phyloP scores from a whole-genome alignment of 805 yeast genomes.

The Candida pseudoglaebosa region DNA sequence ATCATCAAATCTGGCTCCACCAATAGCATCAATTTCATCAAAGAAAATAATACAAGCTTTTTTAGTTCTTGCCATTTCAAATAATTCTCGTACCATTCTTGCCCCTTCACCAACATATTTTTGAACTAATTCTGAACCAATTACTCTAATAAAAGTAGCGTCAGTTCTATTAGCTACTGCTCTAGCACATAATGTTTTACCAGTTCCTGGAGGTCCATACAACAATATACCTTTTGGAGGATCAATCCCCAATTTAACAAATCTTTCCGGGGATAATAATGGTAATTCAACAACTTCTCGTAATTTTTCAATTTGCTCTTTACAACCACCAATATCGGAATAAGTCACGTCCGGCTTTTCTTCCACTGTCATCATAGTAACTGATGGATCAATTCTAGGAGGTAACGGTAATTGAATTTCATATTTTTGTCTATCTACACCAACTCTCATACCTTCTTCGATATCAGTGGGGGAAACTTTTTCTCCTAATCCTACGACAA shows the following conservation, averaged over 20 bases:
- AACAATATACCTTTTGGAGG: constrained; percentile 97
- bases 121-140: constrained; percentile 97
- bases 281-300: constrained; percentile 97
- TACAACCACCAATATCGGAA: constrained; percentile 97
- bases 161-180: constrained; percentile 99
- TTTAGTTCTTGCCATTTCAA: constrained; percentile 98
- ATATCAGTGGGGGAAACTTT: constrained; percentile 97
- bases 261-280: constrained; percentile 89
- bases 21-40: constrained; percentile 98
- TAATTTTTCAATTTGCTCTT: constrained; percentile 94
- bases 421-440: constrained; percentile 95
- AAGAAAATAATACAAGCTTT: constrained; percentile 97
- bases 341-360: constrained; percentile 99
- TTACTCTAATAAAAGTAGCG: constrained; percentile 96
- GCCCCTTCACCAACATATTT: constrained; percentile 99
- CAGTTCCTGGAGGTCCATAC: constrained; percentile 99
- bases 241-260: constrained; percentile 94
- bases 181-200: constrained; percentile 96
- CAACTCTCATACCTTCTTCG: constrained; percentile 99
- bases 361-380: constrained; percentile 99
- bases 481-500: constrained; percentile 94
- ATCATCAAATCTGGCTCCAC: constrained; percentile 99
- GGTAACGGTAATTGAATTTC: constrained; percentile 97
- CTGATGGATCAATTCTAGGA: constrained; percentile 95
- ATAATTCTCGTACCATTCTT: constrained; percentile 96